Conservation (phyloP, 2,329 filamentous ascomycete species). For the Fusarium camptoceras region DNA sequence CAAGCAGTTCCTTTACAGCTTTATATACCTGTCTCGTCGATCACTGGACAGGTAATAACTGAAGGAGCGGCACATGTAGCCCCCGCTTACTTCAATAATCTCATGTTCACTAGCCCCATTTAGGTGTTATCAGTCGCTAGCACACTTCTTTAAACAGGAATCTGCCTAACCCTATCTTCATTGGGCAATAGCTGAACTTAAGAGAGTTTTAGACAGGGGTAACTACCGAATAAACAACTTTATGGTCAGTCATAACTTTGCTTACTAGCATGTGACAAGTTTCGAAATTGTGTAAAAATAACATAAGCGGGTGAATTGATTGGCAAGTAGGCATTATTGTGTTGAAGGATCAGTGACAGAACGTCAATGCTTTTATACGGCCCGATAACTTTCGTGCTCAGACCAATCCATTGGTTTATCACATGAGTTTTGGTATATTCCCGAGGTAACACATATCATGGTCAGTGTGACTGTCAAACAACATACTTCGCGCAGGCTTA, state of each 20-base stretch:
- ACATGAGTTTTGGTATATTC: not conserved
- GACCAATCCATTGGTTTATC: not conserved
- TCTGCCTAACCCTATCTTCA: not conserved
- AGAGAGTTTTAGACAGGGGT: not conserved
- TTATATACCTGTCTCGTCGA: not conserved
- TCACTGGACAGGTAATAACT: not conserved
- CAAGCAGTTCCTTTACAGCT: accelerated
- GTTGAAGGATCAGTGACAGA: not conserved
- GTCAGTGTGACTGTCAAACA: no score
- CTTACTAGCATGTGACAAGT: not conserved
- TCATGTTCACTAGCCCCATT: not conserved
- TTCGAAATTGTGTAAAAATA: not conserved
- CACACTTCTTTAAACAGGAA: not conserved
- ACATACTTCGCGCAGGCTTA: no score
- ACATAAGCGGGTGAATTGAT: not conserved
- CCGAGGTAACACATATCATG: not conserved
- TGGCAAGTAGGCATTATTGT: not conserved
- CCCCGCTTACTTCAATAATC: not conserved
- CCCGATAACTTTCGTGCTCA: not conserved
- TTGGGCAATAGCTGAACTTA: not conserved
- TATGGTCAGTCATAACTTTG: not conserved
- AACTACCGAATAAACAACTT: not conserved
- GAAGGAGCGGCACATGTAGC: not conserved
- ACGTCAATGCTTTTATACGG: not conserved
- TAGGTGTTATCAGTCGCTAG: not conserved